Base-by-base conservation (phyloP, 2,329 filamentous ascomycete species). In the Exophiala bonariae region DNA sequence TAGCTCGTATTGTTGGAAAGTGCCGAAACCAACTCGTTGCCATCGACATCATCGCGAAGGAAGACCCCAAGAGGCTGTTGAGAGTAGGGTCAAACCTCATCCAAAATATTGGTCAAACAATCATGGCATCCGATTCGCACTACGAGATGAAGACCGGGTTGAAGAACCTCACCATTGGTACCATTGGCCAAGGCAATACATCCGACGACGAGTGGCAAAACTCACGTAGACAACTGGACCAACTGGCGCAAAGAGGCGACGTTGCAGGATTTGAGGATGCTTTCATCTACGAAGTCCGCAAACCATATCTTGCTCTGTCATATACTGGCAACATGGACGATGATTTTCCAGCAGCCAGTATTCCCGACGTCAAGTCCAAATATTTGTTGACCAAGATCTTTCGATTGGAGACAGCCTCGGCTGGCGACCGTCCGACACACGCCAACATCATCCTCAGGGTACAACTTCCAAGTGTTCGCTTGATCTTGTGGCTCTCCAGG, bases 1-100 rank as follows among this genome's bases (percentile, higher is more conserved):
- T 72, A 17, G 66, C 67, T 17, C 61, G 73, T 34, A 65, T 68
- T 10, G 61, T 76, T 18, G 72, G 69, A 10, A 63, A 63, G 14
- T 66, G 65, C 39, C 67, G 67, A 35, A 67, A 64, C 30, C 65
- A 66, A 4, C 57, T 76, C n/a, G 56, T 74, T 35, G 68, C 68
- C 3, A 70, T 75, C 41, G 72, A 75, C 46, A 54, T 75, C 36
- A 65, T 59, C 31, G 58, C 65, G 6, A 28, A 26, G 11, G 30
- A 38, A 18, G 33, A 18, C 56, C 65, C 14, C 54, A 66, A 38
- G 59, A 39, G 39, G 18, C 14, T 51, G 22, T 36, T 58, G 4
- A 41, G 49, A 13, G 20, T n/a, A 11, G 51, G 49, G 8, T 52
- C 49, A 31, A 43, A 39, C 10, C 47, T 58, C 9, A 31, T 55